Conservation (phyloP, 441 rosid species). For the Arabidopsis lyrata region DNA sequence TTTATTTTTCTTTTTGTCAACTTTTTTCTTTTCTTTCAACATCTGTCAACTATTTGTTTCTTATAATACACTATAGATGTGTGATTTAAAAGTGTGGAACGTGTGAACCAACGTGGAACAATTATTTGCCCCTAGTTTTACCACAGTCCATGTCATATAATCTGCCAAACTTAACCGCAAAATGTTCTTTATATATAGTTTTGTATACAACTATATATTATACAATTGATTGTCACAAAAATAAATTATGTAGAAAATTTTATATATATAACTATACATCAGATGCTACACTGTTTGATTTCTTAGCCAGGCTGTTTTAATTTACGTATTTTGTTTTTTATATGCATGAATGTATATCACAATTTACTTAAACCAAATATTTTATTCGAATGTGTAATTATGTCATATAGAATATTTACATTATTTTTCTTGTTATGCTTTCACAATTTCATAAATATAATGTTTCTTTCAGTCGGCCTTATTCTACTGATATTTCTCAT, state of each 20-base stretch:
- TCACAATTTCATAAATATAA: background rate
- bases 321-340: conserved; percentile 20
- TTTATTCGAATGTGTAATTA: background rate
- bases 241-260: background rate
- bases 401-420: background rate
- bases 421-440: background rate
- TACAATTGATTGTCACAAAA: background rate
- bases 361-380: background rate
- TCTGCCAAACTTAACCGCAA: conserved; percentile 39
- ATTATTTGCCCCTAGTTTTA: conserved; percentile 30
- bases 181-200: background rate
- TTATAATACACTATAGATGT: conserved; percentile 7
- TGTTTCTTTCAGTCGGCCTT: conserved; percentile 28
- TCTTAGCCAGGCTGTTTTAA: background rate
- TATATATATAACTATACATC: no score
- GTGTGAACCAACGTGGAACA: conserved; percentile 31
- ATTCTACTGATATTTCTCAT: background rate
- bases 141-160: conserved; percentile 16
- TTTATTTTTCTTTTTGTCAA: background rate
- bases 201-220: background rate
- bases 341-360: background rate
- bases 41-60: background rate
- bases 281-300: no score
- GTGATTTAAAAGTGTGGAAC: conserved; percentile 25
- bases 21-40: background rate